Evolutionary conservation across 139 green algal genomes (phyloP), one percentile per base, ranked within the genome.

Genomic region (Micractinium sp.): DNA sequence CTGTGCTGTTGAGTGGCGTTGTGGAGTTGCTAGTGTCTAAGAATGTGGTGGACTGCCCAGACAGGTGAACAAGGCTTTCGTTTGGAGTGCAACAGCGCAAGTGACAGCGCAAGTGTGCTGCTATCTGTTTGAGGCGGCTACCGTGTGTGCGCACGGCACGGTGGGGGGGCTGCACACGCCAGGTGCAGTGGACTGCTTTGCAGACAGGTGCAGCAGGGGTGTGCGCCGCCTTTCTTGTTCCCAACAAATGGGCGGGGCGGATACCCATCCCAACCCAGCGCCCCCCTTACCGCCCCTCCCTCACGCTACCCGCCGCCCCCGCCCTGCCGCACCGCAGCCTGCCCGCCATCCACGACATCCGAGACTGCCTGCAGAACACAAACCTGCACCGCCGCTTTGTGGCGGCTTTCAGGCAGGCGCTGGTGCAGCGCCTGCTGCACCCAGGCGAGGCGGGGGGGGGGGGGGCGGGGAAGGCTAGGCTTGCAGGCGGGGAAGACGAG

Each of bases 401-500:
- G 61, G 36, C 63, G 1, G 20, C 41, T 16, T 93, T 94, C 66
- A 39, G 91, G 0, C 35, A 67, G 33, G 88, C 93, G 66, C 89
- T 91, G 36, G 33, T 88, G n/a, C 41, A 83, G 56, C 76, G 92
- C 77, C 82, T 99, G 84, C 93, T 99, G 84, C 97, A 98, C 83
- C 77, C 93, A 56, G 92, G 92, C 90, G 73, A 25, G 73, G 47
- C 39, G 78, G 41, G 1, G 19, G 38, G 29, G 77, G 2, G 36
- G 77, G 33, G 5, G 20, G 33, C 5, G 13, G 33, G 76, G 76
- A 36, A 38, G n/a, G 73, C 2, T 2, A 36, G 12, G 73, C 23
- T 9, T 39, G 31, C 67, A 31, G 25, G 25, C 9, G 67, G 13
- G 22, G 16, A 5, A 81, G 18, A 9, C 47, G 9, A n/a, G n/a